phyloP scores from a whole-genome alignment of 306 rosid genomes.

The Cyamopsis tetragonoloba region DNA sequence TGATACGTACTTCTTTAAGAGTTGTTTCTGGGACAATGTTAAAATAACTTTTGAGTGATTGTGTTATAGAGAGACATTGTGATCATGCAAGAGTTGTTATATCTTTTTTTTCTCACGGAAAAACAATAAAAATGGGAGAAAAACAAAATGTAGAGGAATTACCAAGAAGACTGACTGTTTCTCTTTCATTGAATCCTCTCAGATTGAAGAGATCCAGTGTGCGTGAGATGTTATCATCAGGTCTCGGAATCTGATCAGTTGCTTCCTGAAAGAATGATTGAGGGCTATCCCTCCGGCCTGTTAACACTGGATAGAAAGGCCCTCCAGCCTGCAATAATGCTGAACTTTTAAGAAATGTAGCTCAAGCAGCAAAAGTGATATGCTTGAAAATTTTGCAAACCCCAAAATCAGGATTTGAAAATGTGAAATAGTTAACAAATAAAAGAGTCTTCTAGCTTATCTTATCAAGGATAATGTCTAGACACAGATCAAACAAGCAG shows the following conservation, averaged over 20 bases:
- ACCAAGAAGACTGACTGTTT: constrained; percentile 91
- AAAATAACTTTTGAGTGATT: too few species aligned
- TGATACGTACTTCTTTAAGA: too few species aligned
- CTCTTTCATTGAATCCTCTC: constrained; percentile 75
- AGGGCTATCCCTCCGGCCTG: constrained; percentile 69
- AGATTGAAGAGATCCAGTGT: constrained; percentile 54
- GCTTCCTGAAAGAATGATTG: constrained; percentile 56
- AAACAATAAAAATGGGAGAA: neutral
- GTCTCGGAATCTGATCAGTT: constrained; percentile 59
- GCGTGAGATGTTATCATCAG: constrained; percentile 54
- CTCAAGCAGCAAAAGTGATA: neutral
- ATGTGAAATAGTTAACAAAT: neutral
- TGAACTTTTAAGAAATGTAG: neutral
- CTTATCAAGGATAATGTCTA: neutral
- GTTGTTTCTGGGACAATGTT: too few species aligned
- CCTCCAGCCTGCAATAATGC: constrained; percentile 67
- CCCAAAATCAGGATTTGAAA: neutral
- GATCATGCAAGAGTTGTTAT: too few species aligned
- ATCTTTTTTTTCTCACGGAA: too few species aligned
- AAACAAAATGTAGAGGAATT: neutral
- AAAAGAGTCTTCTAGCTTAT: neutral
- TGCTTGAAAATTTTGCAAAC: neutral
- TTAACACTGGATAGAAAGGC: constrained; percentile 74
- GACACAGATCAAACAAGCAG: neutral
- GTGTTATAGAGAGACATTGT: too few species aligned